Percentiles rank a stretch among this genome's conserved stretches.
Conservation (phyloP, 2,329 filamentous ascomycete species). For the Colletotrichum caudatum region DNA sequence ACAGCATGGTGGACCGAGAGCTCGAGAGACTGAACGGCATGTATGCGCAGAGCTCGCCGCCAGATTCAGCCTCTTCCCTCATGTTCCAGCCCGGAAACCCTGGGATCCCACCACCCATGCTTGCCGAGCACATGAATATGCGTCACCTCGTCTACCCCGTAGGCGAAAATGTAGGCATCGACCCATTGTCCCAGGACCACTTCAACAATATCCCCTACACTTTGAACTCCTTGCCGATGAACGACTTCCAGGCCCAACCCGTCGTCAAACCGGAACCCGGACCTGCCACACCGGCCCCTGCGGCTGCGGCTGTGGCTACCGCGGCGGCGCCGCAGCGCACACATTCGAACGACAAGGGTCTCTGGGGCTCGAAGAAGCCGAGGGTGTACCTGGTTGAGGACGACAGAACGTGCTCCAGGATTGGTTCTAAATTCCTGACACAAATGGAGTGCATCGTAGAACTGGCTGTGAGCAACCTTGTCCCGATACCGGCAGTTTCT, state of each 20-base stretch:
- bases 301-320: conserved; percentile 11
- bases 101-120: conserved; percentile 54
- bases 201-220: conserved; percentile 94
- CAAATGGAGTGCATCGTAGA: conserved; percentile 76
- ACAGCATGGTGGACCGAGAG: conserved; percentile 65
- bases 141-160: conserved; percentile 87
- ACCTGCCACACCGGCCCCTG: conserved; percentile 39
- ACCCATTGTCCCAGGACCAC: conserved; percentile 94
- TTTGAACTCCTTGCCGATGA: conserved; percentile 68
- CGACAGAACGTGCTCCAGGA: conserved; percentile 74
- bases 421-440: conserved; percentile 75
- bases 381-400: conserved; percentile 92
- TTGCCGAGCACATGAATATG: conserved; percentile 68
- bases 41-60: conserved; percentile 64
- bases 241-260: conserved; percentile 53
- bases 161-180: conserved; percentile 90
- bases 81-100: conserved; percentile 67
- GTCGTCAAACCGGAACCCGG: conserved; percentile 42
- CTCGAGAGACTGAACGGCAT: conserved; percentile 67
- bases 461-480: conserved; percentile 66
- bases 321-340: conserved; percentile 46
- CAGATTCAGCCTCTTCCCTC: conserved; percentile 63
- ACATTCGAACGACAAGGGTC: conserved; percentile 54
- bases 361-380: conserved; percentile 74
- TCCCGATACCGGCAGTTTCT: not conserved